Evolutionary conservation across 2,329 filamentous ascomycete genomes (phyloP), one percentile per base, ranked within the genome.

Genomic region (Alternaria viburni): DNA sequence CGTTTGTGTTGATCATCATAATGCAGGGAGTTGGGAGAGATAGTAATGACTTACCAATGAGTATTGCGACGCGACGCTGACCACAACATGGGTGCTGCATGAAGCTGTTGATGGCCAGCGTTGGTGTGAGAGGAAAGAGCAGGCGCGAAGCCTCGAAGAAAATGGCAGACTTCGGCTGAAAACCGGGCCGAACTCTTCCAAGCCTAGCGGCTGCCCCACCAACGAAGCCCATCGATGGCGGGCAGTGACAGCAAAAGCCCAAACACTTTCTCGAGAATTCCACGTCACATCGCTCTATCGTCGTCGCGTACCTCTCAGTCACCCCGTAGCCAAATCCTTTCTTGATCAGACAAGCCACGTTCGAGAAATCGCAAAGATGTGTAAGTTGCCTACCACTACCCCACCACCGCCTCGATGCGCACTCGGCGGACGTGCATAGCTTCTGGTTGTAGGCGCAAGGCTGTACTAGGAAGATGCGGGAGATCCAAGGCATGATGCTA

Each of bases 1-100:
- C 57, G 69, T 75, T 74, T 65, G 52, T 65, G 52, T 41, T 69
- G 57, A 77, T 78, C 76, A 79, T 79, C 76, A 79, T 74, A 45
- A 62, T 64, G 69, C 63, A 17, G 19, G 11, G 51, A 11, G 12
- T 21, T 21, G 5, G 21, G 28, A 41, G 3, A 7, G 41, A 54
- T 8, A 10, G 46, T 49, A 17, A 50, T 9, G 15, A 64, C 74
- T 74, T 74, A 77, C 74, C 55, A 13, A 7, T 54, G 25, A 12
- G 4, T n/a, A 9, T 0, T 21, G 47, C 17, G 28, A 44, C n/a
- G 28, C 36, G 28, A 17, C 28, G 21, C 32, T 43, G 36, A n/a
- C 49, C 58, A 41, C 49, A 41, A 41, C 36, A 17, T 11, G 11
- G 4, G 47, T 32, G 43, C 51, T 58, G 54, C 51, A 59, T 57